These are phyloP conservation scores for Lathyrus tuberosus DNA, from an alignment of 306 rosid species.

Conservation along the genomic window DNA sequence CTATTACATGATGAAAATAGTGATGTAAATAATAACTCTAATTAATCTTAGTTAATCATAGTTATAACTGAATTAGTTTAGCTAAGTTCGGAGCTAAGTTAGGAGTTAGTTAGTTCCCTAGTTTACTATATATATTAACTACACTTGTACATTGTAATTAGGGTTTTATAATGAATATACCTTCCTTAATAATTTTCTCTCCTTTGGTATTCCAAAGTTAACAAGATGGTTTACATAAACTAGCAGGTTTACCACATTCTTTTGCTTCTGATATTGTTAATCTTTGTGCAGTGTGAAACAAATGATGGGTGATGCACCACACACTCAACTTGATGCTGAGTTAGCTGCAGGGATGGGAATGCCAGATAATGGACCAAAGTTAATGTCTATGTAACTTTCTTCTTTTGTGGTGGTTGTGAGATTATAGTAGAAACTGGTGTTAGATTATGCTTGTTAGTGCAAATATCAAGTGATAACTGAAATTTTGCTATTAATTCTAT, in stretches of 20 bases:
- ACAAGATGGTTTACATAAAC: background rate
- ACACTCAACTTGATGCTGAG: conserved; percentile 90
- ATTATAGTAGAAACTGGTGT: conserved; percentile 19
- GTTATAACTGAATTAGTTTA: no score
- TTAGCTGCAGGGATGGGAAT: conserved; percentile 94
- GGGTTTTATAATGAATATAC: no score
- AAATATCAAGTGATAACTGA: background rate
- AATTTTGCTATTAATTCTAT: background rate
- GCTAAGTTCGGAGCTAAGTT: no score
- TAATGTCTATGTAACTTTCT: conserved; percentile 64
- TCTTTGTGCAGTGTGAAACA: conserved; percentile 61
- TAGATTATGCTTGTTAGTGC: conserved; percentile 2
- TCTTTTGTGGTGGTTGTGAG: background rate
- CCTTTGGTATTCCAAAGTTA: no score
- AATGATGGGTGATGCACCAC: conserved; percentile 89
- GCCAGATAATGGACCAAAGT: conserved; percentile 96
- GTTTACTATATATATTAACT: no score
- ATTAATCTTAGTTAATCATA: no score
- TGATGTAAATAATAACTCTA: no score
- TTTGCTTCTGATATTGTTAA: conserved; percentile 30
- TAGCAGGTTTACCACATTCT: background rate
- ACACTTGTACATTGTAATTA: no score
- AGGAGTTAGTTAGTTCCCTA: no score
- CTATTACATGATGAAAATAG: no score
- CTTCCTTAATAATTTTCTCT: no score